A percentile compares a stretch with the other conserved stretches of the same genome.
Evolutionary conservation across 371 early-diverging fungal genomes (phyloP).

Genomic region (Saksenaea vasiformis): DNA sequence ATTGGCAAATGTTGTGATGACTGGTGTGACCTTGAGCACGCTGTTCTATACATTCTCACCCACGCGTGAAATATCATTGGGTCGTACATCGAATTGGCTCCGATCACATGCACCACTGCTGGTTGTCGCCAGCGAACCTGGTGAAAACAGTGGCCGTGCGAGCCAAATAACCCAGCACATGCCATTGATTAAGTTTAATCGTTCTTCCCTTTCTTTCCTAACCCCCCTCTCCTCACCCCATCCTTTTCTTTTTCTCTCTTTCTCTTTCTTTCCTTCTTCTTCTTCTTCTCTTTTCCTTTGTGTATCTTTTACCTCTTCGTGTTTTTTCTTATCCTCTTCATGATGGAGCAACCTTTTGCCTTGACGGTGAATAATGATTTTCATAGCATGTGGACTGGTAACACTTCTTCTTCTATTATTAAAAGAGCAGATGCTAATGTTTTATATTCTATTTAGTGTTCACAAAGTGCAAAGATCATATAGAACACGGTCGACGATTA

Average conservation of each 20-base stretch:
- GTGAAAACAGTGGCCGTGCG: constrained; percentile 6
- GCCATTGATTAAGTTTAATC: constrained; percentile 4
- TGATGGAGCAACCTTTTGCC: neutral
- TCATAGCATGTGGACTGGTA: constrained; percentile 4
- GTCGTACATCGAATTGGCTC: neutral
- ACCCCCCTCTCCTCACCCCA: neutral
- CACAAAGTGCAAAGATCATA: constrained; percentile 11
- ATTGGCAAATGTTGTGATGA: neutral
- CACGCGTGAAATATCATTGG: neutral
- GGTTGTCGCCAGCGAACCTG: neutral
- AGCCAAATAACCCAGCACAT: neutral
- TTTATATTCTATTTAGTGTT: neutral
- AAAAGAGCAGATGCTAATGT: no score
- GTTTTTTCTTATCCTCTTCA: neutral
- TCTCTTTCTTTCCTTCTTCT: neutral
- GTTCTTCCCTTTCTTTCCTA: neutral
- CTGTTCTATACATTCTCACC: neutral
- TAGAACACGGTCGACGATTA: constrained; percentile 8
- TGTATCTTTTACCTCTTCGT: neutral
- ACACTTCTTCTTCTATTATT: constrained; percentile 11
- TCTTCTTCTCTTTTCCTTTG: neutral
- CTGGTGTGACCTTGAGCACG: constrained; percentile 4
- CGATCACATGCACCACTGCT: constrained; percentile 6
- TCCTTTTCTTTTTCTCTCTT: neutral
- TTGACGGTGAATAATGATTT: constrained; percentile 3